Percentiles rank a stretch among this genome's conserved stretches.
Evolutionary conservation across 805 yeast genomes (phyloP).

Genomic region (Cyberlindnera xishuangbannaensis): DNA sequence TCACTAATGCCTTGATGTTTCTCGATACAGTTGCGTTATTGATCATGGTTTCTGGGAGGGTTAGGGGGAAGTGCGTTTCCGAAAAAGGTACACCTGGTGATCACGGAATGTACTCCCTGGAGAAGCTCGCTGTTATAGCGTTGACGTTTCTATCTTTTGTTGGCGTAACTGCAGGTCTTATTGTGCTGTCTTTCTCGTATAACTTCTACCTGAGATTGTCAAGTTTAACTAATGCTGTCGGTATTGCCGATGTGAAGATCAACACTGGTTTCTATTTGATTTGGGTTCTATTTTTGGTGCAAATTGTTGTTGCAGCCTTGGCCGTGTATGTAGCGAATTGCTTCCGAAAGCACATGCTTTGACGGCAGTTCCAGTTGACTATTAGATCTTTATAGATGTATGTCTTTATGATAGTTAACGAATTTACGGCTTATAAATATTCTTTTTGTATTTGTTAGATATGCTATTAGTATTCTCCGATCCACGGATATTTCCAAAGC

Average conservation of each 20-base stretch:
- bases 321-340: slow-evolving; percentile 18
- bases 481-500: too few species aligned
- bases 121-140: slow-evolving; percentile 7
- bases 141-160: slow-evolving; percentile 15
- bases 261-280: slow-evolving; percentile 18
- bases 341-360: slow-evolving; percentile 15
- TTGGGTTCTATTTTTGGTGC: slow-evolving; percentile 17
- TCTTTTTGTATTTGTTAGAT: too few species aligned
- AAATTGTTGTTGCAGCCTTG: slow-evolving; percentile 2
- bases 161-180: slow-evolving; percentile 11
- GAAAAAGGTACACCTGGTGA: too few species aligned
- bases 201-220: slow-evolving; percentile 20
- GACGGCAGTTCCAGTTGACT: too few species aligned
- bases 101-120: too few species aligned
- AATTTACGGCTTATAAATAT: too few species aligned
- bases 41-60: slow-evolving; percentile 3
- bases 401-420: too few species aligned
- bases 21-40: slow-evolving; percentile 3
- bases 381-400: too few species aligned
- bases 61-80: too few species aligned
- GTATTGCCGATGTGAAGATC: slow-evolving; percentile 21
- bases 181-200: slow-evolving; percentile 21
- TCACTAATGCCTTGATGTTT: slow-evolving; percentile 3
- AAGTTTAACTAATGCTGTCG: slow-evolving; percentile 15
- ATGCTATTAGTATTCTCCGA: too few species aligned